Percentiles rank a stretch among this genome's conserved stretches.
Conservation (phyloP, 1,284 basidiomycete genomes). For the Puccinia horiana region DNA sequence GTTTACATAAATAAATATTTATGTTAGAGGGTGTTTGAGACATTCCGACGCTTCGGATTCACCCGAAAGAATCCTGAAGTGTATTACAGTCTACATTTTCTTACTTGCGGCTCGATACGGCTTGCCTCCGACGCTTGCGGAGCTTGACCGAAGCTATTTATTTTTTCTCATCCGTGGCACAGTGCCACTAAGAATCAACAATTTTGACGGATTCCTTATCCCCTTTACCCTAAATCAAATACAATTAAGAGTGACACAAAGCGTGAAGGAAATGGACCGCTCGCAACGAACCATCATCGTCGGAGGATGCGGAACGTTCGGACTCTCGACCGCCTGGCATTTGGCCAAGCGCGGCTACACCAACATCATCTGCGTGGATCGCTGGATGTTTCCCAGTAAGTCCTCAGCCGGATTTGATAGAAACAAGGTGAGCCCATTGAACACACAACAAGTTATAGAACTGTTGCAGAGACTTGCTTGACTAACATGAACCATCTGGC, state of each 20-base stretch:
- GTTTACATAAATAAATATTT: too few species aligned
- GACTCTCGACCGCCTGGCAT: slow-evolving; percentile 47
- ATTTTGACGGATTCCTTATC: too few species aligned
- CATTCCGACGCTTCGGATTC: too few species aligned
- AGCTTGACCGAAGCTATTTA: too few species aligned
- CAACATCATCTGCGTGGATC: slow-evolving; percentile 41
- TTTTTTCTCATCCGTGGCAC: too few species aligned
- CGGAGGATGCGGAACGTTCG: slow-evolving; percentile 47
- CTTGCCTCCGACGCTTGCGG: too few species aligned
- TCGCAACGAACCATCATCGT: slow-evolving; percentile 40
- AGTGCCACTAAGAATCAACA: too few species aligned
- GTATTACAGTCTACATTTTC: too few species aligned
- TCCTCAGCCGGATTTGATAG: slow-evolving; percentile 46
- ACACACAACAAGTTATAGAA: background rate
- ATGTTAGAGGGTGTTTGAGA: too few species aligned
- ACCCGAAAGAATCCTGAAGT: too few species aligned
- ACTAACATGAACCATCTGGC: background rate
- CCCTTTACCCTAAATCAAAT: background rate
- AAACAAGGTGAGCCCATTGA: slow-evolving; percentile 32
- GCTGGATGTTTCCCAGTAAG: slow-evolving; percentile 36
- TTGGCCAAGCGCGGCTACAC: slow-evolving; percentile 42
- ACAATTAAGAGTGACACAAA: background rate
- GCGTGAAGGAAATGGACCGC: background rate
- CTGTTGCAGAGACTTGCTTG: background rate
- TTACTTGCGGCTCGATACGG: too few species aligned